Base-by-base conservation (phyloP, 192 early-diverging fungal genomes). In the Coemansia sp. region DNA sequence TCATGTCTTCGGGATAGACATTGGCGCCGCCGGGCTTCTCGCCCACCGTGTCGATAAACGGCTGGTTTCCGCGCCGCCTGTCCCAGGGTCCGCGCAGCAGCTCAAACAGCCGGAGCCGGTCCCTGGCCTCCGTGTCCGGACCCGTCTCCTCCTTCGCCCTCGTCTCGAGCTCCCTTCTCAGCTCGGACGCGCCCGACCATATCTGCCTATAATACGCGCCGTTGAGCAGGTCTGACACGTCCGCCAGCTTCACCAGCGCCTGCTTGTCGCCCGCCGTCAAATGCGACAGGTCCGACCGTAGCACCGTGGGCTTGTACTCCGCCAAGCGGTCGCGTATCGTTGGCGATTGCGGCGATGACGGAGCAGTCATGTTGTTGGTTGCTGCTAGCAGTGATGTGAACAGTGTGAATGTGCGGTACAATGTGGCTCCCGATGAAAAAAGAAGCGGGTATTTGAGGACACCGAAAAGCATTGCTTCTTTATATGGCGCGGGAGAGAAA, bases 1-100 rank as follows among this genome's bases (percentile, higher is more conserved):
- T 86, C 84, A 92, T 90, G 32, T 88, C 87, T 36, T 89, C 89
- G 3, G 90, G 90, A 62, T 92, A 92, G 66, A 87, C 89, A 63
- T 90, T 90, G 49, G 80, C 89, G 3, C 82, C 81, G 42, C 75
- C 75, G 21, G 91, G 91, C 36, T 77, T 77, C 4, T 59, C 55
- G 4, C 77, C 80, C 1, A 81, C 87, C 4, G 71, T 71, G 0
- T 42, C 40, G 9, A 88, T 62, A 76, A 89, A 89, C 58, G 85
- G 74, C 49, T 80, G 80, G 61, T 89, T 81, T 26, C 85, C 74
- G 46, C 69, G 74, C 22, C 85, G 85, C 32, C 76, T 61, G 74
- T 86, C 89, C 89, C 90, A 91, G 12, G 90, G 89, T 3, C 87
- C 90, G 51, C 85, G 85, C 73, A 89, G 85, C 64, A 90, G 72